A percentile compares a stretch with the other conserved stretches of the same genome.
Evolutionary conservation across 257 asterid genomes (phyloP).

Genomic region (Capsicum chinense): DNA sequence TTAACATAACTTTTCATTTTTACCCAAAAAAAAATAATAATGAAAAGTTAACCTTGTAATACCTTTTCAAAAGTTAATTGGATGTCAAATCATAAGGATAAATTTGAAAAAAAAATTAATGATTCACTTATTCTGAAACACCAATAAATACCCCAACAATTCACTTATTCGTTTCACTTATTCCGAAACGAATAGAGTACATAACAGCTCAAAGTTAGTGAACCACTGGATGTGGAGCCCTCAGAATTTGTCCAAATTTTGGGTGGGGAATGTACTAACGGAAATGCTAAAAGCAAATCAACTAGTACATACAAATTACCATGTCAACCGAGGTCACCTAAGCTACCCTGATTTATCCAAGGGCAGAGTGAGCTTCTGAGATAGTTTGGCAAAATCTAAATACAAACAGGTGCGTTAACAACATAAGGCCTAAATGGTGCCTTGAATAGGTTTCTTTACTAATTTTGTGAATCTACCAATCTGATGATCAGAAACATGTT

Average conservation of each 20-base stretch:
- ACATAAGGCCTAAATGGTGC: neutral
- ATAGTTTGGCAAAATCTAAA: neutral
- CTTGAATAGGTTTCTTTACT: constrained; percentile 3
- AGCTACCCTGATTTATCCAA: neutral
- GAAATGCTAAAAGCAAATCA: neutral
- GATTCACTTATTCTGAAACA: too few species aligned
- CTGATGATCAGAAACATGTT: neutral
- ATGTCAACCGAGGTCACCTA: neutral
- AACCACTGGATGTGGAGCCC: neutral
- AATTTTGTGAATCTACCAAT: neutral
- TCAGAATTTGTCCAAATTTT: neutral
- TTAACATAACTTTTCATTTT: too few species aligned
- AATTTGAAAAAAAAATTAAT: too few species aligned
- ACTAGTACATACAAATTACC: neutral
- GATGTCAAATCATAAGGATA: too few species aligned
- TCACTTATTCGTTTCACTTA: too few species aligned
- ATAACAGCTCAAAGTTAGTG: neutral
- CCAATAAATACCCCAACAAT: too few species aligned
- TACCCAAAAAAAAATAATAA: too few species aligned
- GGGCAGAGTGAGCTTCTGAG: neutral
- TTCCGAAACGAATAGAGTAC: too few species aligned
- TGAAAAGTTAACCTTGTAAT: too few species aligned
- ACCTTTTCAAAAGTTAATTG: too few species aligned
- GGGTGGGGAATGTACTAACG: neutral
- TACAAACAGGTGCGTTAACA: constrained; percentile 12